Conservation (phyloP, 345 rosid genomes). For the Boechera retrofracta region DNA sequence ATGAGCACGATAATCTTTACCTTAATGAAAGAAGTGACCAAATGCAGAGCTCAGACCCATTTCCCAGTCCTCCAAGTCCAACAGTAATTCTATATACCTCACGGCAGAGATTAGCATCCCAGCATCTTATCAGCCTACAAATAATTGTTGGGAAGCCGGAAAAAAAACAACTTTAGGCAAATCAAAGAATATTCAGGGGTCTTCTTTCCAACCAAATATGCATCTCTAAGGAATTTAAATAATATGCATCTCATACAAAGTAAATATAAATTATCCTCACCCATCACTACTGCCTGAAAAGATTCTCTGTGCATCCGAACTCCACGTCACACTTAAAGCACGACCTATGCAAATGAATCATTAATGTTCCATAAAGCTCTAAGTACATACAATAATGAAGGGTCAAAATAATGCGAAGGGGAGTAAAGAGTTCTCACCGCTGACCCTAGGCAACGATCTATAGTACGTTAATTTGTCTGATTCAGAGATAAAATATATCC, state of each 20-base stretch:
- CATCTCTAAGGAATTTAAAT: background rate
- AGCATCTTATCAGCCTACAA: conserved; percentile 87
- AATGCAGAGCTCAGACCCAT: conserved; percentile 75
- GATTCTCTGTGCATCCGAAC: conserved; percentile 60
- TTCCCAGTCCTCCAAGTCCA: conserved; percentile 84
- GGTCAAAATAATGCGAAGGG: conserved; percentile 18
- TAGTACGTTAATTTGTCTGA: conserved; percentile 60
- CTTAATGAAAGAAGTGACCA: conserved; percentile 91
- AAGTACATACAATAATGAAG: conserved; percentile 29
- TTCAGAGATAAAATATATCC: conserved; percentile 63
- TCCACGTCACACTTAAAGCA: conserved; percentile 80
- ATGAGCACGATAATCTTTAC: conserved; percentile 42
- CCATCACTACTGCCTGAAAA: conserved; percentile 96
- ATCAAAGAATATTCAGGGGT: conserved; percentile 2
- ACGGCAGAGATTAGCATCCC: conserved; percentile 71
- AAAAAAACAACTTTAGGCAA: background rate
- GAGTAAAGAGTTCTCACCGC: conserved; percentile 76
- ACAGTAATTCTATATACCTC: conserved; percentile 90
- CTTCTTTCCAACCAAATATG: conserved; percentile 3
- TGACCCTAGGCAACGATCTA: conserved; percentile 89
- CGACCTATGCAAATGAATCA: conserved; percentile 60
- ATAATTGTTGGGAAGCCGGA: background rate
- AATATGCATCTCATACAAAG: conserved; percentile 12
- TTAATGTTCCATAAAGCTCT: conserved; percentile 27
- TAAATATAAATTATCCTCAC: conserved; percentile 51